Evolutionary conservation across 164 flowering plant species (phyloP).

Genomic region (Pachysandra terminalis): DNA sequence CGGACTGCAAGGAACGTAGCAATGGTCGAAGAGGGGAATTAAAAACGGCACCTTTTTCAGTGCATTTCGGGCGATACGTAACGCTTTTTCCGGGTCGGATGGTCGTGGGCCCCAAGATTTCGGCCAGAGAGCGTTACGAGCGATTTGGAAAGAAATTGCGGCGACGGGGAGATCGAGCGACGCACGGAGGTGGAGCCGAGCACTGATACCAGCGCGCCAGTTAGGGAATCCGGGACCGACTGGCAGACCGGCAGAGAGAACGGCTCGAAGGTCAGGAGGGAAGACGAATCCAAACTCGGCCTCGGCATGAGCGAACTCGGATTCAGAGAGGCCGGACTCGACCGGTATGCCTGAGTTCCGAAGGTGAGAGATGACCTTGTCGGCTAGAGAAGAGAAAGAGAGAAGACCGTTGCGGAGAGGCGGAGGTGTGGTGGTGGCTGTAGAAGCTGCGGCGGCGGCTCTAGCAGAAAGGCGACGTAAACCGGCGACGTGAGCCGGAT

Average conservation of each 20-base stretch:
- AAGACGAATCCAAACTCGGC: slow-evolving; percentile 77
- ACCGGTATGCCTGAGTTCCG: slow-evolving; percentile 45
- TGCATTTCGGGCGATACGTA: slow-evolving; percentile 54
- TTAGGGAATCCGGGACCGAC: slow-evolving; percentile 77
- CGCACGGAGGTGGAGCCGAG: slow-evolving; percentile 53
- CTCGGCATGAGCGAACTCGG: slow-evolving; percentile 68
- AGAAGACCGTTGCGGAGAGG: slow-evolving; percentile 50
- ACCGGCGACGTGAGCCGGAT: slow-evolving; percentile 75
- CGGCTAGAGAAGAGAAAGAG: slow-evolving; percentile 59
- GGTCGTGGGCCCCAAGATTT: slow-evolving; percentile 81
- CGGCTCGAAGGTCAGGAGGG: slow-evolving; percentile 76
- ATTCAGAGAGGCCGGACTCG: slow-evolving; percentile 57
- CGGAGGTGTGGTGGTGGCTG: slow-evolving; percentile 25
- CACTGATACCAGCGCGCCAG: slow-evolving; percentile 52
- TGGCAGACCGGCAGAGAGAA: slow-evolving; percentile 66
- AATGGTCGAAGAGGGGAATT: slow-evolving; percentile 74
- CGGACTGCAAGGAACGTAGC: slow-evolving; percentile 79
- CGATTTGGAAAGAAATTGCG: slow-evolving; percentile 62
- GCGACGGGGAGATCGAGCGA: slow-evolving; percentile 69
- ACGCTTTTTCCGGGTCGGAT: slow-evolving; percentile 61
- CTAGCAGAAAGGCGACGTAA: slow-evolving; percentile 81
- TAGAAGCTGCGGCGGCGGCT: slow-evolving; percentile 46
- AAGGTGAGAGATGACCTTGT: slow-evolving; percentile 48
- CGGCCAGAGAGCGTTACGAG: slow-evolving; percentile 60
- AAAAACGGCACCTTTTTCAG: slow-evolving; percentile 64